Evolutionary conservation across 2,329 filamentous ascomycete species (phyloP), one percentile per base, ranked within the genome.

Genomic region (Monosporascus sp.): DNA sequence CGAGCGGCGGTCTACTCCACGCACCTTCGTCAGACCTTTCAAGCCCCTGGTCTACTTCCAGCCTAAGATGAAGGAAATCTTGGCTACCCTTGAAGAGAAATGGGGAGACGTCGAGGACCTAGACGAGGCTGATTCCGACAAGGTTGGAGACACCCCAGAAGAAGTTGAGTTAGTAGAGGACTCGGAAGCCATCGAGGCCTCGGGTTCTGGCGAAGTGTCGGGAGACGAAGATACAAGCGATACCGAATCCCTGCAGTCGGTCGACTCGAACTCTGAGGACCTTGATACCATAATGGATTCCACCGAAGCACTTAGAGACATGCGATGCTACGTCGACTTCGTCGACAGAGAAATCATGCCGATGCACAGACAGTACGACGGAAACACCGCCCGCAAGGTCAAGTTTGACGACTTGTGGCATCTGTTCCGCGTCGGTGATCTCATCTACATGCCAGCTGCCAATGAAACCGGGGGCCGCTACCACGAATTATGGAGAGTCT

Each of bases 241-340:
- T 15, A 58, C 53, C 0, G 66, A 67, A 24, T 73, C 70, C 1
- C 51, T 71, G 5, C 48, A 60, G 6, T 72, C 70, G 0, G 63
- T 72, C 2, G 70, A 72, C 52, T 72, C 70, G 0, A 68, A 70
- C 39, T 68, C 64, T 5, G 66, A 68, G 49, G 67, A 73, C 52
- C 59, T 68, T 35, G 68, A 71, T 31, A 55, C 58, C 2, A 58
- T 71, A 50, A 72, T 72, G 68, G 67, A 73, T 48, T 71, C 67
- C 51, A 60, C 66, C 1, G 71, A 73, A 50, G 71, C 71, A 0
- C 61, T 74, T 17, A 58, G 65, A 2, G 70, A 75, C 53, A 72
- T 75, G 67, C 64, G 70, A 15, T 71, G 68, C 65, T 76, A 75
- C 39, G 69, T 76, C 47, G 58, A 73, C 37, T 76, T 76, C 50